phyloP scores from a whole-genome alignment of 345 rosid genomes.

The Viola odorata region DNA sequence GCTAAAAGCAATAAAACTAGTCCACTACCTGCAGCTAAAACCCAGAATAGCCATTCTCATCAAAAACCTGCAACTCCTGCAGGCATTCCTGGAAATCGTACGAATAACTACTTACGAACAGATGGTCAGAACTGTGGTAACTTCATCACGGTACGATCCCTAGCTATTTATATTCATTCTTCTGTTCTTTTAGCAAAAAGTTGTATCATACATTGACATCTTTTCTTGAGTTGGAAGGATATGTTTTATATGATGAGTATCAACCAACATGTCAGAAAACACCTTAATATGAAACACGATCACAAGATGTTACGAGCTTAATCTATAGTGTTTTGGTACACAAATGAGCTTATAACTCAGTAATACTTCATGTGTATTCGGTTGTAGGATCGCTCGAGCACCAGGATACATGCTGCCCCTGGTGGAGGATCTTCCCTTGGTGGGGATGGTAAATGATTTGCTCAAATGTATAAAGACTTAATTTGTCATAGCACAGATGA shows the following conservation, averaged over 20 bases:
- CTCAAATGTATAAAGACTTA: not conserved
- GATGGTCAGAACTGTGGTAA: constrained; percentile 33
- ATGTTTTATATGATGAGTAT: not conserved
- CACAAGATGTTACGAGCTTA: not conserved
- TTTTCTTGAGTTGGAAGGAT: not conserved
- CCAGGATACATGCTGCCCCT: constrained; percentile 20
- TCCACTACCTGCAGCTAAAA: not conserved
- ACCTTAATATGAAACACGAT: not conserved
- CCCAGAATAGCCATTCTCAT: not conserved
- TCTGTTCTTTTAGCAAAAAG: not conserved
- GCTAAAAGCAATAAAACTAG: not conserved
- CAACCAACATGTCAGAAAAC: not conserved
- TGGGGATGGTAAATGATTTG: constrained; percentile 8
- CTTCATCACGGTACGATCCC: constrained; percentile 25
- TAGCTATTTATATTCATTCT: not conserved
- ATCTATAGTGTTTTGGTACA: not conserved
- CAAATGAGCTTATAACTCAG: not conserved
- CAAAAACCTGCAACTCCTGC: constrained; percentile 8
- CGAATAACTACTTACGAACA: constrained; percentile 24
- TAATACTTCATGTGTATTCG: not conserved
- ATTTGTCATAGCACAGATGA: too few relatives aligned
- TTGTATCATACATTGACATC: not conserved
- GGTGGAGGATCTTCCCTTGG: constrained; percentile 22
- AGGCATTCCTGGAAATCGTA: constrained; percentile 15
- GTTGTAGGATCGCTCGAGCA: constrained; percentile 18